Evolutionary conservation across 352 stramenopile genomes (phyloP).

Genomic region (Globisporangium viniferum): DNA sequence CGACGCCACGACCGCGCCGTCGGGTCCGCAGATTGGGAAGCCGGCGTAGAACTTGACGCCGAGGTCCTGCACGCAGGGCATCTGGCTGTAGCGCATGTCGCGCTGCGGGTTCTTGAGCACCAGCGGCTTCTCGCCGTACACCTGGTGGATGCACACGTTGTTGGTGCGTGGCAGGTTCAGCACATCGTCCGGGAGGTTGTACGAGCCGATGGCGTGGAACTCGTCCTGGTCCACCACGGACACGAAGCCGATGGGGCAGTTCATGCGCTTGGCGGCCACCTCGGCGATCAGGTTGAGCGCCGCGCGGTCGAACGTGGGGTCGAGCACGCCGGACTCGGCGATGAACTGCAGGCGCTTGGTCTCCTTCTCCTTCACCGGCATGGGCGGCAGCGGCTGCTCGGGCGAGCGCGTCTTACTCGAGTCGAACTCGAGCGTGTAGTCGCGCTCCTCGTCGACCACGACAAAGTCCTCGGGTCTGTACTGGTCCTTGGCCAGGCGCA

Average conservation of each 20-base stretch:
- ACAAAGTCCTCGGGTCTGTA: conserved; percentile 14
- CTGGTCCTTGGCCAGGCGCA: conserved; percentile 19
- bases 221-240: conserved; percentile 49
- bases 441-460: conserved; percentile 15
- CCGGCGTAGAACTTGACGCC: conserved; percentile 64
- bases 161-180: conserved; percentile 38
- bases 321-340: conserved; percentile 38
- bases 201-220: conserved; percentile 51
- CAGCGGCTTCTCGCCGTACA: conserved; percentile 61
- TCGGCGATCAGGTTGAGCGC: conserved; percentile 55
- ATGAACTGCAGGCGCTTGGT: conserved; percentile 43
- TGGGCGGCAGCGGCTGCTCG: conserved; percentile 43
- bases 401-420: conserved; percentile 24
- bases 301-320: conserved; percentile 36
- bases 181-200: conserved; percentile 29
- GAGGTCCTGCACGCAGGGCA: conserved; percentile 41
- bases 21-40: conserved; percentile 48
- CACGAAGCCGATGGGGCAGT: conserved; percentile 58
- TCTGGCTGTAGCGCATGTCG: conserved; percentile 59
- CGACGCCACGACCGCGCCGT: conserved; percentile 42
- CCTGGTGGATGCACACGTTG: conserved; percentile 51
- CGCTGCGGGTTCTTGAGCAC: conserved; percentile 62
- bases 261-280: conserved; percentile 46
- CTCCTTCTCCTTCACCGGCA: conserved; percentile 36
- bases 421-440: conserved; percentile 54